Evolutionary conservation across 1,284 basidiomycete species (phyloP), one percentile per base, ranked within the genome.

Genomic region (Sporisorium exsertum): DNA sequence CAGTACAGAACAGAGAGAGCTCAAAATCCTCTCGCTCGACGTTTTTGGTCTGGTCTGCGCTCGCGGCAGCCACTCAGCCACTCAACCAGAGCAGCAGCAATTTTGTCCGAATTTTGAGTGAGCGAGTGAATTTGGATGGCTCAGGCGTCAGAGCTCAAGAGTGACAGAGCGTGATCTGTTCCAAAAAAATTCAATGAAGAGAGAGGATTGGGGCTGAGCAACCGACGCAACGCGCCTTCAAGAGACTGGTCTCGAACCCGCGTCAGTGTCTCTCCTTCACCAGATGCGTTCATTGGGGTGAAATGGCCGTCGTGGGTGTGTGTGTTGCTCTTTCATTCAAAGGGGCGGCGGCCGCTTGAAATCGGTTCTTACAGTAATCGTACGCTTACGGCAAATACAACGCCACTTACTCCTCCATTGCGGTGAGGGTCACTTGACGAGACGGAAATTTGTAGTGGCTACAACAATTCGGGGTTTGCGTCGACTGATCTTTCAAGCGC

Each of bases 21-120:
- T 56, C 54, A 45, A 56, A 46, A 91, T 49, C 37, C 16, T 35
- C 35, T 40, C 15, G 5, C 47, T 49, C 27, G 46, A 47, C 46
- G 18, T 27, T 47, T 47, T 15, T 47, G 24, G 46, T 16, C 46
- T 47, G 46, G 24, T 46, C 22, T 24, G 20, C 18, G 8, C 22
- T 49, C 47, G 6, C 27, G 26, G 10, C 26, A 29, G 27, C 27
- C 47, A 47, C 46, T 47, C 46, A 49, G 47, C 47, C 47, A n/a
- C 26, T 29, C 47, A 26, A 22, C 47, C 47, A 49, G 47, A 27
- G 26, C 37, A 49, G 47, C 22, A 46, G 43, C 47, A 49, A 49
- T 29, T 49, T 49, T 49, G 46, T 16, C 26, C 46, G 29, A 47
- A 47, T 47, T 47, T 47, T 47, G 46, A 47, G 45, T 45, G 43